Base-by-base conservation (phyloP, 2,329 filamentous ascomycete species). In the Trichothecium sympodiale region DNA sequence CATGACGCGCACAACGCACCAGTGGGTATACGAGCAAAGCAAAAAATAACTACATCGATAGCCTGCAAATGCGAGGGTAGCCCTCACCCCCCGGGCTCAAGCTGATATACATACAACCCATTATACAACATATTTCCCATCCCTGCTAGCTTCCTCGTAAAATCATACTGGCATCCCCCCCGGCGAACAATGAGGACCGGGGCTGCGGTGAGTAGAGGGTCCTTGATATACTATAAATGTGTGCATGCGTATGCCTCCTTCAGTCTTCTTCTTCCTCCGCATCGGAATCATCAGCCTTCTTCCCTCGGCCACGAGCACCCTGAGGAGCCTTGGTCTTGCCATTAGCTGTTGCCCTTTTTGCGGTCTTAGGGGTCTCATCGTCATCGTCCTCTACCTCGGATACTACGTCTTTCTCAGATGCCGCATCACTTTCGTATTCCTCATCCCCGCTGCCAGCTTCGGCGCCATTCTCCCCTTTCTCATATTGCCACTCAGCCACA, bases 401-500 rank as follows among this genome's bases (percentile, higher is more conserved):
- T 34, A 37, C 43, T 14, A 34, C 40, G 2, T 37, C 41, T 10
- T 45, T 37, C 8, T 46, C 46, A 17, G 20, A 25, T 25, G 6
- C 20, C 6, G 20, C 6, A 10, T 25, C 10, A 10, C 20, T 10
- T 10, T 47, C 38, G 5, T 33, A 39, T 3, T 41, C 40, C 4
- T 44, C 42, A 4, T 41, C 40, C 4, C 44, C 42, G 4, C 40
- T 43, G 15, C 31, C 37, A n/a, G 39, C 43, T 4, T 40, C 45
- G 4, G 42, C 41, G 17, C 31, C 40, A 16, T 45, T 35, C 10
- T 43, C 42, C 9, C 43, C 46, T n/a, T 60, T 55, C 12, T 52
- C 56, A 33, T 77, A 77, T 17, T 69, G 60, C 73, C 73, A 77
- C 48, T 71, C 59, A 1, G 71, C 70, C 5, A 77, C 73, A 3